Conservation (phyloP, 2,329 filamentous ascomycete species). For the Clathrospora elynae region DNA sequence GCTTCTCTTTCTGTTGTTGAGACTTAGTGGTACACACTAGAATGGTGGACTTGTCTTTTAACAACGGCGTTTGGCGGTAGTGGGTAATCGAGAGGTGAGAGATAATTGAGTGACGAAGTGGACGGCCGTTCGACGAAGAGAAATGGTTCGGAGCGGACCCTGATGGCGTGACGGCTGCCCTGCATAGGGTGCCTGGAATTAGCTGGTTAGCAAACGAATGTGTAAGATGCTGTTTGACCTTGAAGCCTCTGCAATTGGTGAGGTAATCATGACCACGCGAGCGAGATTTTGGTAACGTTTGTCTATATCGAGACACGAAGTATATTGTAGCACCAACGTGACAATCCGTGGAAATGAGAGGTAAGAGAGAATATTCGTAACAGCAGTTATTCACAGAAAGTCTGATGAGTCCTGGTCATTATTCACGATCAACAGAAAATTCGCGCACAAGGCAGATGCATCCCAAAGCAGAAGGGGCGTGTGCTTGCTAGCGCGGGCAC, state of each 20-base stretch:
- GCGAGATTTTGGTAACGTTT: no score
- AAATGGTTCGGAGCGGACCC: background rate
- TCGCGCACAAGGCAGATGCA: slow-evolving; percentile 8
- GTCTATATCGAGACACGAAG: background rate
- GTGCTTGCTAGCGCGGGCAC: slow-evolving; percentile 8
- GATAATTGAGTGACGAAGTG: slow-evolving; percentile 1
- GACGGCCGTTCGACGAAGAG: slow-evolving; percentile 9
- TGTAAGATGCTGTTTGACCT: background rate
- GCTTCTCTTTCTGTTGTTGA: slow-evolving; percentile 20
- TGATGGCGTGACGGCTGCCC: slow-evolving; percentile 9
- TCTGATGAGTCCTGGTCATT: no score
- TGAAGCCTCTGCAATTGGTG: background rate
- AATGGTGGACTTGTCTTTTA: slow-evolving; percentile 18
- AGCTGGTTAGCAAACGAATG: slow-evolving; percentile 11
- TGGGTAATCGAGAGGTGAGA: slow-evolving; percentile 11
- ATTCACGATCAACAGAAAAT: slow-evolving; percentile 1
- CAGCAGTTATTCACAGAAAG: no score
- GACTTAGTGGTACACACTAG: slow-evolving; percentile 22
- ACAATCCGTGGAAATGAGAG: no score
- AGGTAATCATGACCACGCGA: background rate
- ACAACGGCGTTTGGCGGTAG: slow-evolving; percentile 10
- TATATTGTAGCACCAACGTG: no score
- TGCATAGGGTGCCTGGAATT: slow-evolving; percentile 4
- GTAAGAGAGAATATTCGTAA: slow-evolving; percentile 1
- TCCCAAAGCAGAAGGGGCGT: slow-evolving; percentile 7